Evolutionary conservation across 441 rosid species (phyloP), one percentile per base, ranked within the genome.

Genomic region (Dalechampia spathulata): DNA sequence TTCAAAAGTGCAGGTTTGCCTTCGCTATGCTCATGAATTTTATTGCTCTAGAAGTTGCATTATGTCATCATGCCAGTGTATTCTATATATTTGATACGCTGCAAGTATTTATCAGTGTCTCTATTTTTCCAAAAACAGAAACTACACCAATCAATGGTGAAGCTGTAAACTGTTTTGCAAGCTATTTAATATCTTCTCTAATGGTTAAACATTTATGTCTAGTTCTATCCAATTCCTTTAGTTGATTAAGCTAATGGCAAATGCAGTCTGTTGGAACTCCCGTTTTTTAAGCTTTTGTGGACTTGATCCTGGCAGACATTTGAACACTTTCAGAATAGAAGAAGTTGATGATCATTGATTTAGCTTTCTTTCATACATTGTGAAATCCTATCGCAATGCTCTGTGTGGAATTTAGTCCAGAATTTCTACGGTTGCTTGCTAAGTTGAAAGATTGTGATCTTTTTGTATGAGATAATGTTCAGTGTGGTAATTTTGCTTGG

Each of bases 1-100:
- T 90, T 62, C 83, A 76, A 67, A 90, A 76, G 41, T 86, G 96
- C 94, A 87, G 99, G 75, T 70, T 48, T 52, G 67, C 59, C 10
- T 43, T 13, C 15, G 43, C 17, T 34, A 41, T 10, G 39, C 14
- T 25, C 10, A 27, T 26, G 37, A 13, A 56, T 45, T 44, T 7
- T 20, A 21, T 30, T 42, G n/a, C 50, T 19, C 12, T 19, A 55
- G 49, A 42, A 17, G 20, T 55, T 41, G 39, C 48, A 5, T 55
- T 54, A 36, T 23, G 16, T 16, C 39, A 5, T 17, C 32, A 5
- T n/a, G 15, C 25, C 2, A 5, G 49, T 46, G 17, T 25, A 37
- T 51, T 41, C 16, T 16, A 40, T 47, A 39, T 9, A 22, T 37
- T n/a, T 3, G 60, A 27, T 17, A 20, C 17, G n/a, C n/a, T n/a